Base-by-base conservation (phyloP, 768 basidiomycete species). In the Kwoniella sp. region DNA sequence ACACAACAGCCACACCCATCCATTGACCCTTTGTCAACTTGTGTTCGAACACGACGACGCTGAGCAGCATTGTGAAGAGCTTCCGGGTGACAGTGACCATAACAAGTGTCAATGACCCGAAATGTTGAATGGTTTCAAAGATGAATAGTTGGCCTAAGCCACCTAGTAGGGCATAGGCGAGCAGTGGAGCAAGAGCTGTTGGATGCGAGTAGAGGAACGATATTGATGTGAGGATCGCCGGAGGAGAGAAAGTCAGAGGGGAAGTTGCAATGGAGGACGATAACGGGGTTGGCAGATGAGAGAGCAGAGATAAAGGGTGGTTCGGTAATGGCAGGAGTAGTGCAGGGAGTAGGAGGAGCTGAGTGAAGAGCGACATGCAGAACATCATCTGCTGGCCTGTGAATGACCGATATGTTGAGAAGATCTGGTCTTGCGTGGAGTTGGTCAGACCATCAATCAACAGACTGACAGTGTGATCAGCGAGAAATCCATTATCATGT, bases 301-400 rank as follows among this genome's bases (percentile, higher is more conserved):
- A 83, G 44, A 93, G 87, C 19, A 92, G 89, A 58, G 90, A 69
- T 88, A 85, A 1, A 88, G 92, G 63, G 40, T 79, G 57, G 19
- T 68, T 62, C n/a, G 80, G 70, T 49, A 70, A 57, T 88, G 91
- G 52, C 9, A 80, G 58, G 22, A 91, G 83, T 7, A 89, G 77
- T 26, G 88, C 85, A 26, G 96, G 86, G 12, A 87, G 76, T 1
- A 85, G 82, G 22, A 90, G 88, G 60, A 91, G 78, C 37, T 88
- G 65, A 2, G 92, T 90, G 81, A 89, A 88, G 82, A 94, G 88
- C 26, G 90, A 95, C 81, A 99, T 95, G 87, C 88, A 95, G 78
- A 98, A 88, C 96, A 99, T 98, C 94, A 99, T 97, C 77, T 99
- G 96, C 80, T 96, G 93, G 8, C 96, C 96, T 2, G 86, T 83